A percentile compares a stretch with the other conserved stretches of the same genome.
phyloP scores from a whole-genome alignment of 2,329 filamentous ascomycete species.

The Alternaria arborescens region DNA sequence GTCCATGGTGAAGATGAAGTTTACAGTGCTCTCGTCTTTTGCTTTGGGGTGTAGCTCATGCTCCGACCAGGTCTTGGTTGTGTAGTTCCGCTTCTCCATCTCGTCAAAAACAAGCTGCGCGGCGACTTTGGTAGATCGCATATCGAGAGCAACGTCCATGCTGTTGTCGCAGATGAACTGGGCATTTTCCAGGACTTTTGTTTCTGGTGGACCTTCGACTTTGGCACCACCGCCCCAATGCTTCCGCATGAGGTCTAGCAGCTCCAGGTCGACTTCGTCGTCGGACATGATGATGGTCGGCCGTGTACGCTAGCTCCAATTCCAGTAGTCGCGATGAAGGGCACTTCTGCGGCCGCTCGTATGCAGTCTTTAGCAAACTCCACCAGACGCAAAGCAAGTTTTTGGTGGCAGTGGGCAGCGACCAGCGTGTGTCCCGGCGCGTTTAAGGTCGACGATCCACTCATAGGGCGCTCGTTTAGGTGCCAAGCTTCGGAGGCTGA shows the following conservation, averaged over 20 bases:
- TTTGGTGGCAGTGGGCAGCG: neutral
- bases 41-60: conserved; percentile 89
- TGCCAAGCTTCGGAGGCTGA: conserved; percentile 40
- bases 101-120: conserved; percentile 79
- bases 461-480: conserved; percentile 28
- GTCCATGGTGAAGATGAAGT: conserved; percentile 98
- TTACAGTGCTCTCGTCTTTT: conserved; percentile 80
- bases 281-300: conserved; percentile 73
- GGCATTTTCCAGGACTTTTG: conserved; percentile 81
- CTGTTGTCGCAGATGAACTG: conserved; percentile 91
- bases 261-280: conserved; percentile 87
- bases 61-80: conserved; percentile 83
- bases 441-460: conserved; percentile 18
- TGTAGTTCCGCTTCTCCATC: conserved; percentile 87
- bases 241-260: conserved; percentile 84
- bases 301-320: neutral
- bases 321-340: conserved; percentile 8
- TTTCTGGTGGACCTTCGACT: conserved; percentile 70
- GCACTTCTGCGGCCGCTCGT: neutral
- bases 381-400: neutral
- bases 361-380: neutral
- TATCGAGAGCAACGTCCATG: conserved; percentile 90
- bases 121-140: conserved; percentile 81
- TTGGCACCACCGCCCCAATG: conserved; percentile 71
- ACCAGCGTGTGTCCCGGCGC: conserved; percentile 8